Base-by-base conservation (phyloP, 2,329 filamentous ascomycete genomes). In the Rhynchosporium graminicola region DNA sequence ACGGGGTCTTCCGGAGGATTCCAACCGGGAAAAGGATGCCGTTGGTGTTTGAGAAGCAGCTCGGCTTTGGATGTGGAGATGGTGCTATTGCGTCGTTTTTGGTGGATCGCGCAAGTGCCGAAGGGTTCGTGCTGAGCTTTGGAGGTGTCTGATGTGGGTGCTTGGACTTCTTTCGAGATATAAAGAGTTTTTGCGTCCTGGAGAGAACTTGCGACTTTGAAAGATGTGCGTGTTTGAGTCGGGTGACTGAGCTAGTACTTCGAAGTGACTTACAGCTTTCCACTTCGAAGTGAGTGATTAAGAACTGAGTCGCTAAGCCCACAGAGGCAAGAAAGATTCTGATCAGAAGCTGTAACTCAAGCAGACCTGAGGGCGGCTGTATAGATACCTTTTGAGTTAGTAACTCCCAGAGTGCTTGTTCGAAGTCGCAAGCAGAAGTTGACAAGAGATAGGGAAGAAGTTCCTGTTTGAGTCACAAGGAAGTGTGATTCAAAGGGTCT, bases 11-110 rank as follows among this genome's bases (percentile, higher is more conserved):
- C 26, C 20, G 48, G 31, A 52, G 8, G 31, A 38, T 52, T 38
- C 31, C 26, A 4, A 33, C 48, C 38, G 48, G 48, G 48, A 38
- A 33, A 10, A 52, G 48, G 48, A 52, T 52, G 48, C 48, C 38
- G 48, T 52, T 51, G 48, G 48, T 12, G 31, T 52, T 52, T 20
- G 31, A 38, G 48, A 33, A n/a, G 42, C 33, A 52, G 48, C 48
- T 20, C 31, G 48, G 31, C 31, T 26, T 38, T 8, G 31, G 31
- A 38, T n/a, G 42, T n/a, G 10, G 42, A 52, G 36, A 3, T 52
- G 48, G 20, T 38, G 48, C 31, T 38, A 36, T 52, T 52, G 38
- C 48, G 48, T 33, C 31, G 36, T 52, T 50, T 52, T 52, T 13
- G 26, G 48, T 52, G 48, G 48, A 52, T 20, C 20, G 38, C 48